Conservation (phyloP, 139 green algal species). For the Chlamydomonas sp. region DNA sequence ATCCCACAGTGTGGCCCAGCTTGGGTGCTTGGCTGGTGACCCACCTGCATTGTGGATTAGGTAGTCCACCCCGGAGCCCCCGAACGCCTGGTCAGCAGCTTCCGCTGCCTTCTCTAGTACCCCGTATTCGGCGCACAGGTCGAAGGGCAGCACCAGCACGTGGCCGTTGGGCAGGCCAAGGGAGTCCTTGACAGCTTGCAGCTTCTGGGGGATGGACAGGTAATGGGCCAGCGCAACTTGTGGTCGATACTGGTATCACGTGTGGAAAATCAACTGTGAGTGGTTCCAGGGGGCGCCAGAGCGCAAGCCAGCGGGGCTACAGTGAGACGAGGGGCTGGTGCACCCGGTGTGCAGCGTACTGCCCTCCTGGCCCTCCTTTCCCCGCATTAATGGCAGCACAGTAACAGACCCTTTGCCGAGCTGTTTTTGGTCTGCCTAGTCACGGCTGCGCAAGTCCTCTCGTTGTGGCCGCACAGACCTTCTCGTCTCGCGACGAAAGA, state of each 20-base stretch:
- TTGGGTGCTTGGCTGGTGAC: not conserved
- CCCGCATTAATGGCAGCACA: too few species aligned
- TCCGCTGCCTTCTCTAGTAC: constrained; percentile 56
- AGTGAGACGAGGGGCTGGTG: too few species aligned
- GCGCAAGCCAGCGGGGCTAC: too few species aligned
- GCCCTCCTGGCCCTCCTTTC: too few species aligned
- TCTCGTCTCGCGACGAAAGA: constrained; percentile 67
- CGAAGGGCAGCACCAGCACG: constrained; percentile 76
- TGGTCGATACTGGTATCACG: constrained; percentile 13
- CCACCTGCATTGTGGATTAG: constrained; percentile 80
- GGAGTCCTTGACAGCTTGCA: constrained; percentile 9
- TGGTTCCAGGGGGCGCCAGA: not conserved
- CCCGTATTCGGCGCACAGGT: constrained; percentile 53
- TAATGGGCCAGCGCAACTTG: constrained; percentile 36
- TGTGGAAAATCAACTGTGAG: too few species aligned
- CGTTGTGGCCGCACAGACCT: too few species aligned
- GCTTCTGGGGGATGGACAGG: not conserved
- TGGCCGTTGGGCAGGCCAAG: not conserved
- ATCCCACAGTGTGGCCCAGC: too few species aligned
- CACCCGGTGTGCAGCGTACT: too few species aligned
- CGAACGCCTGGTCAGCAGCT: constrained; percentile 65
- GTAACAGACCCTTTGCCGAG: too few species aligned
- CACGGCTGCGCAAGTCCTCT: too few species aligned
- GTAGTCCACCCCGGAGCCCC: constrained; percentile 69
- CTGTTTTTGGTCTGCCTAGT: too few species aligned